Percentiles rank a stretch among this genome's conserved stretches.
phyloP scores from a whole-genome alignment of 2,329 filamentous ascomycete species.

The Phialemonium atrogriseum region DNA sequence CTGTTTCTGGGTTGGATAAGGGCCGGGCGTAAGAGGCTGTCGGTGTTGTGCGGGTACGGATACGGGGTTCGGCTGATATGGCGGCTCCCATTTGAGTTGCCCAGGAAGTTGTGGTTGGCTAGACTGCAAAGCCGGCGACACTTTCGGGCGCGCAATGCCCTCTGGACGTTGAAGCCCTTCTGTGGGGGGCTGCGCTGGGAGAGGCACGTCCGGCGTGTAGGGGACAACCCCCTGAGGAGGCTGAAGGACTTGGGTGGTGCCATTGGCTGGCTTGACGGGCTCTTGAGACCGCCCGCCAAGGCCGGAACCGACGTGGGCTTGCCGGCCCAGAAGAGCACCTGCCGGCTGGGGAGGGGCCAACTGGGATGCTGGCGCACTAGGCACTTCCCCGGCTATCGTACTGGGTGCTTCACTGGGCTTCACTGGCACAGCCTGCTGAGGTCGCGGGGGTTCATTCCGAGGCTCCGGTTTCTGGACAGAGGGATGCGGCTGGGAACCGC shows the following conservation, averaged over 20 bases:
- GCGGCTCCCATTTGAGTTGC: constrained; percentile 32
- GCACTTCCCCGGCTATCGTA: constrained; percentile 14
- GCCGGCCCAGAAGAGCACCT: background rate
- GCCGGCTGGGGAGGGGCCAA: constrained; percentile 2
- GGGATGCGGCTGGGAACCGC: no score
- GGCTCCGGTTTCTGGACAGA: no score
- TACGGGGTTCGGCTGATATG: constrained; percentile 22
- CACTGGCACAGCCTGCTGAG: constrained; percentile 1
- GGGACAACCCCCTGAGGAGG: constrained; percentile 27
- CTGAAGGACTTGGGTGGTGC: constrained; percentile 25
- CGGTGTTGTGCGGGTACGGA: constrained; percentile 9
- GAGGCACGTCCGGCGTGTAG: constrained; percentile 17
- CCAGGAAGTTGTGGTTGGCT: constrained; percentile 18
- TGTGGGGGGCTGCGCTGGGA: constrained; percentile 15
- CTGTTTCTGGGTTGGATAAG: background rate
- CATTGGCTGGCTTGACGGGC: constrained; percentile 8
- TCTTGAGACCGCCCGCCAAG: constrained; percentile 5
- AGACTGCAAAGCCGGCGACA: constrained; percentile 13
- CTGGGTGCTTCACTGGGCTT: no score
- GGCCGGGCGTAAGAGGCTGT: constrained; percentile 1
- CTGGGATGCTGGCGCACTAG: constrained; percentile 5
- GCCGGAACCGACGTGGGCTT: background rate
- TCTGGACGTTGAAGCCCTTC: constrained; percentile 26
- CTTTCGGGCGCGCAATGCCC: constrained; percentile 19
- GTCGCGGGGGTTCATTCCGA: background rate